Evolutionary conservation across 2,329 filamentous ascomycete species (phyloP).

Genomic region (Fusarium napiforme): DNA sequence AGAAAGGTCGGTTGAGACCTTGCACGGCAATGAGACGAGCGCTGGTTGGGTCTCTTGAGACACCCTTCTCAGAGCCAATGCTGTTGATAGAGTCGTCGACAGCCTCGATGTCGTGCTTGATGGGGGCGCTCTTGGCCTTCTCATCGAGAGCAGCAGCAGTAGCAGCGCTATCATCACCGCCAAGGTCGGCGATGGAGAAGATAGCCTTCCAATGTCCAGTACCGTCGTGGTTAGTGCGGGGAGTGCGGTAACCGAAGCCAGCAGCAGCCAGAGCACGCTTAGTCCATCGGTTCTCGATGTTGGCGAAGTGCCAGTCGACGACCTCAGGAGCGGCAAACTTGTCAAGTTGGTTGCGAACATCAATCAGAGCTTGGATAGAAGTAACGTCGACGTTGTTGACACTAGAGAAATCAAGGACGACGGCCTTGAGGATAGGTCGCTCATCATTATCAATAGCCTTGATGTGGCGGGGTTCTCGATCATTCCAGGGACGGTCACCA

Average conservation of each 20-base stretch:
- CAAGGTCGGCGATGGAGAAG: constrained; percentile 90
- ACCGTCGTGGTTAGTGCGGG: constrained; percentile 36
- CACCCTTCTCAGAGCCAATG: constrained; percentile 44
- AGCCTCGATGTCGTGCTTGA: constrained; percentile 46
- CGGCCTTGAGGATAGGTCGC: constrained; percentile 63
- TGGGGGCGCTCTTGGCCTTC: constrained; percentile 47
- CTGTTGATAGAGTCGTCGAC: constrained; percentile 39
- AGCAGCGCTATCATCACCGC: constrained; percentile 73
- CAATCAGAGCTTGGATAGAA: constrained; percentile 63
- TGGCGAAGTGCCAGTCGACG: constrained; percentile 64
- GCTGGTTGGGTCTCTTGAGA: constrained; percentile 44
- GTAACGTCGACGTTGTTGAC: constrained; percentile 68
- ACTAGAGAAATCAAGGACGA: constrained; percentile 66
- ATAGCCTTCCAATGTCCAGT: constrained; percentile 73
- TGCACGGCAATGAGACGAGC: constrained; percentile 53
- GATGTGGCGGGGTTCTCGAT: constrained; percentile 56
- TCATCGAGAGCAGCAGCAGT: constrained; percentile 70
- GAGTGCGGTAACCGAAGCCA: constrained; percentile 61
- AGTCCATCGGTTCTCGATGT: constrained; percentile 65
- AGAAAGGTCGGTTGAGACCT: constrained; percentile 62
- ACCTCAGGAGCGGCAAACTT: constrained; percentile 58
- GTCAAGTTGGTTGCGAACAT: constrained; percentile 65
- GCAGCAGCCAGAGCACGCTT: constrained; percentile 65
- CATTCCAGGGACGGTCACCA: constrained; percentile 69
- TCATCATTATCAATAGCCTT: constrained; percentile 47